These are phyloP conservation scores for Tothia fuscella DNA, from an alignment of 2,329 filamentous ascomycete species.

Conservation along the genomic window DNA sequence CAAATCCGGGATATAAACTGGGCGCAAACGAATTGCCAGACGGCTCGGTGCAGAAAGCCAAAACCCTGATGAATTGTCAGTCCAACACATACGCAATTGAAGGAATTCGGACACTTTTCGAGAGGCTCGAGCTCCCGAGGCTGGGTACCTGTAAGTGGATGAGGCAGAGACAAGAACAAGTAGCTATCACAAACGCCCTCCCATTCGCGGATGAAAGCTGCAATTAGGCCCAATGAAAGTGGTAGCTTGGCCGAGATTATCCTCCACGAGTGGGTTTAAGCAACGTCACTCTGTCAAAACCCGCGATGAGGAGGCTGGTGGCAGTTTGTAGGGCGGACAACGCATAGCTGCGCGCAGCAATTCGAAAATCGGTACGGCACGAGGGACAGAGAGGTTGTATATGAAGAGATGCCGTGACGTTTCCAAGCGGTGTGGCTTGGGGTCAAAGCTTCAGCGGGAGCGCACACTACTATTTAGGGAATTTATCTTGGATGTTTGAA, in stretches of 20 bases:
- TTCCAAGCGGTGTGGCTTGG: conserved; percentile 3
- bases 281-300: conserved; percentile 4
- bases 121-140: conserved; percentile 2
- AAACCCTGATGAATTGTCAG: background rate
- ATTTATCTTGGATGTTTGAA: too few relatives aligned
- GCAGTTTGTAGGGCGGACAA: conserved; percentile 2
- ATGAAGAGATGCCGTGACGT: conserved; percentile 3
- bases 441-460: background rate
- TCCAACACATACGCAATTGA: background rate
- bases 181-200: conserved; percentile 3
- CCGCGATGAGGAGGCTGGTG: conserved; percentile 2
- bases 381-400: background rate
- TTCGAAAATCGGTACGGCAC: background rate
- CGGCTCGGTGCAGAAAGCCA: background rate
- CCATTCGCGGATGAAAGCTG: conserved; percentile 4
- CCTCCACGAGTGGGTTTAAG: conserved; percentile 2
- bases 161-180: conserved; percentile 2
- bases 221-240: conserved; percentile 4
- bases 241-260: conserved; percentile 1
- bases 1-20: too few relatives aligned
- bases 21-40: too few relatives aligned
- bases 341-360: conserved; percentile 8
- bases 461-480: too few relatives aligned
- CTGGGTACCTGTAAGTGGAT: conserved; percentile 5
- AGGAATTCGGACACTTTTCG: background rate